Conservation (phyloP, 192 early-diverging fungal species). For the Diversispora epigaea region DNA sequence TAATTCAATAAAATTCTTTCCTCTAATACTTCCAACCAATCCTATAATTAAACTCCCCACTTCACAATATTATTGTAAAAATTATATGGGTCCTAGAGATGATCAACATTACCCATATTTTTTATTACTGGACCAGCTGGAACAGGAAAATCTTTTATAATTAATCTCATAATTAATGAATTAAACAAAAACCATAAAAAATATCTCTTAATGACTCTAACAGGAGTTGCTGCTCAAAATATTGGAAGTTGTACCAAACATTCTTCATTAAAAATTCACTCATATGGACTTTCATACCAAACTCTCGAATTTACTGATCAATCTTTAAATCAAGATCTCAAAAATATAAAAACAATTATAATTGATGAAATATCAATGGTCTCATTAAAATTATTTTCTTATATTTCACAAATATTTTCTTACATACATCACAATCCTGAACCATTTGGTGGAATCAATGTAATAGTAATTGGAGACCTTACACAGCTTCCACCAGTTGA, state of each 20-base stretch:
- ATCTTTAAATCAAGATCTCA: not conserved
- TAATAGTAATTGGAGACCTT: no score
- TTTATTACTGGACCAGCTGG: no score
- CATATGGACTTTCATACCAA: not conserved
- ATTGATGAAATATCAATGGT: slow-evolving; percentile 2
- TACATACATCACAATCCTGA: no score
- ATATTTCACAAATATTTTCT: no score
- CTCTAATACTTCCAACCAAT: no score
- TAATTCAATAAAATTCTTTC: no score
- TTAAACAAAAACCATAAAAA: not conserved
- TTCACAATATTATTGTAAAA: no score
- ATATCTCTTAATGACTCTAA: not conserved
- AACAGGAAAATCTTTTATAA: no score
- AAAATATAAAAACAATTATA: not conserved
- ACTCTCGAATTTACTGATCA: slow-evolving; percentile 5
- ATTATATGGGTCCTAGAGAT: no score
- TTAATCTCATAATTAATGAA: not conserved
- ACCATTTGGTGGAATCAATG: not conserved
- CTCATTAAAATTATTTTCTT: not conserved
- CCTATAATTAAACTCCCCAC: no score
- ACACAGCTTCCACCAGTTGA: no score
- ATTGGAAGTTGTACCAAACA: not conserved
- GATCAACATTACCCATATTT: no score
- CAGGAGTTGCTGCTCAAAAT: not conserved
- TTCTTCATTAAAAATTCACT: not conserved